Evolutionary conservation across 148 eudicot genomes (phyloP), one percentile per base, ranked within the genome.

Genomic region (Fagopyrum homotropicum): DNA sequence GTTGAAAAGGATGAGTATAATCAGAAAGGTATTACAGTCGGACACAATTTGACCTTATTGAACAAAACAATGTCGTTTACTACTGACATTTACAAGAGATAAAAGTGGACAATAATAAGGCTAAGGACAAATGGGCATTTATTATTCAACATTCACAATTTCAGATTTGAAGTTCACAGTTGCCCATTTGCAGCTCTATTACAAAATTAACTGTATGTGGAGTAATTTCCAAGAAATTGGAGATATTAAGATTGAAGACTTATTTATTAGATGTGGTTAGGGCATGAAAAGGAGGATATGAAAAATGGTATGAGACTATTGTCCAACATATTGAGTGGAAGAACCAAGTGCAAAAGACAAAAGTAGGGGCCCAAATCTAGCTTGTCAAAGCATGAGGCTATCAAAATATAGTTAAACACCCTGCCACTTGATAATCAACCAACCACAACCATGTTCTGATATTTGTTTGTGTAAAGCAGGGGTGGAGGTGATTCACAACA

Each of bases 1-100:
- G 72, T 61, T 73, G 57, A 43, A 72, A 50, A 63, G 44, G 44
- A 63, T 30, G 43, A 30, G 69, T 30, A 63, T 5, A 35, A 43
- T 66, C 71, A 66, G 46, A 66, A 14, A 66, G 4, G 6, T 66
- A 11, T 12, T 40, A 66, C 10, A 14, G 19, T 66, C 19, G 12
- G 6, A 11, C 69, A 63, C 10, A 30, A 66, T 66, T 14, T 40
- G 4, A 66, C 46, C 47, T 14, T 66, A 22, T 40, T 66, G 2
- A 40, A 40, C 46, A 35, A 66, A 11, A 66, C 7, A 66, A 66
- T 43, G 8, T 6, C 71, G 15, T 4, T 14, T 66, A 14, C 47
- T 43, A 17, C 40, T 35, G 47, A 30, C 4, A 29, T 4, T 7
- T 29, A 29, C 69, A 63, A 63, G 35, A 63, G 4, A 63, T 22